Evolutionary conservation across 129 eudicot genomes (phyloP), one percentile per base, ranked within the genome.

Genomic region (Logfia minima): DNA sequence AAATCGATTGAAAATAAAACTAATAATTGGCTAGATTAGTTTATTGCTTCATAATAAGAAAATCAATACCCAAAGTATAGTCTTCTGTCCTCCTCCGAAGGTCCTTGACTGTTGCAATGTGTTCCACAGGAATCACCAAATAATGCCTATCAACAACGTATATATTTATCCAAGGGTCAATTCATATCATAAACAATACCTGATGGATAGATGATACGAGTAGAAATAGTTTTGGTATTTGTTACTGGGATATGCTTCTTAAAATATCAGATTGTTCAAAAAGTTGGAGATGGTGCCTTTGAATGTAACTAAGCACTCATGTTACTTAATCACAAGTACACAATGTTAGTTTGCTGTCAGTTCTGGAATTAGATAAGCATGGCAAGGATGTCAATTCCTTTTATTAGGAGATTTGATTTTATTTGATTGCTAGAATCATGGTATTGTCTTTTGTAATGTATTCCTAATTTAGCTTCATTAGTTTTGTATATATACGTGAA

Each of bases 51-150:
- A 1, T 18, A 2, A 78, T 39, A 41, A 39, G 7, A 35, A 4
- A 18, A 34, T 2, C 6, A 58, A 81, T 83, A 92, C 98, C 98
- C 65, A 92, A 77, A 80, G 87, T 51, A 45, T 81, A 84, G 81
- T 93, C 90, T 80, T 87, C 86, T 60, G 82, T 17, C 66, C 83
- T 74, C 74, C 82, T 82, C 61, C 81, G 78, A 63, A 90, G 92
- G 82, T 84, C 77, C 48, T 84, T 87, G 51, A 93, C 96, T 0
- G 96, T 93, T 61, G 88, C 79, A 80, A 93, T 93, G 88, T 93
- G 98, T 64, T 88, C 85, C 79, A 86, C 85, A 26, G 98, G 95
- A 77, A 93, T 90, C 34, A 93, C 98, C 88, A 93, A 84, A 87
- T 93, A 93, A 90, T 90, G 98, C 88, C 96, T 92, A 78, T 76